Evolutionary conservation across 1,284 basidiomycete genomes (phyloP), one percentile per base, ranked within the genome.

Genomic region (Leccinum subfulvum): DNA sequence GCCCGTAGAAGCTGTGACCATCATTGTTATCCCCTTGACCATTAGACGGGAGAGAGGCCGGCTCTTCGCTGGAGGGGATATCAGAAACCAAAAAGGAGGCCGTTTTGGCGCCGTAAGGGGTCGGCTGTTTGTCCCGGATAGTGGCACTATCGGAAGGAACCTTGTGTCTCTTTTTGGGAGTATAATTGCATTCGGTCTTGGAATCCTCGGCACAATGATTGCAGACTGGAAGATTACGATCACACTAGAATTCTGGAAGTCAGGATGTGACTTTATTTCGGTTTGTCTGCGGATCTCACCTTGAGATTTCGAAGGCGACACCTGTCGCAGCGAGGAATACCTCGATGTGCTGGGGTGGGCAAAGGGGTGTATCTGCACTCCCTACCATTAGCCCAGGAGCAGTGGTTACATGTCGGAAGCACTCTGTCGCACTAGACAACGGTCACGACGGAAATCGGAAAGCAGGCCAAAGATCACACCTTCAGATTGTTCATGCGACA

Each of bases 341-440:
- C 88, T 64, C 88, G 81, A 73, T 90, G 88, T 49, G 88, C 87
- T 49, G 88, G 88, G 11, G 87, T 89, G 11, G 87, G 88, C 49
- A 89, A 73, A 57, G 87, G 87, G 16, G 88, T 89, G 71, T 90
- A 90, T 72, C 81, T 84, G 75, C 88, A 90, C 64, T 87, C 84
- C 65, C 81, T 79, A 14, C 83, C 81, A 62, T 80, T 80, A 10
- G 81, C 80, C 84, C 84, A 88, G n/a, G 82, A 80, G 64, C 88
- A 90, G 69, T 89, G 84, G 68, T 89, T 89, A 71, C 88, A 90
- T n/a, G 81, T 81, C 51, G 88, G 88, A 55, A 87, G 78, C 37
- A 86, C 84, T 64, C 88, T 82, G 73, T 90, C 88, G 69, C 88
- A 90, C 88, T 90, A 65, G 35, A 63, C 39, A 23, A 65, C 37